Evolutionary conservation across 164 flowering plant species (phyloP).

Genomic region (Tetrastigma voinierianum): DNA sequence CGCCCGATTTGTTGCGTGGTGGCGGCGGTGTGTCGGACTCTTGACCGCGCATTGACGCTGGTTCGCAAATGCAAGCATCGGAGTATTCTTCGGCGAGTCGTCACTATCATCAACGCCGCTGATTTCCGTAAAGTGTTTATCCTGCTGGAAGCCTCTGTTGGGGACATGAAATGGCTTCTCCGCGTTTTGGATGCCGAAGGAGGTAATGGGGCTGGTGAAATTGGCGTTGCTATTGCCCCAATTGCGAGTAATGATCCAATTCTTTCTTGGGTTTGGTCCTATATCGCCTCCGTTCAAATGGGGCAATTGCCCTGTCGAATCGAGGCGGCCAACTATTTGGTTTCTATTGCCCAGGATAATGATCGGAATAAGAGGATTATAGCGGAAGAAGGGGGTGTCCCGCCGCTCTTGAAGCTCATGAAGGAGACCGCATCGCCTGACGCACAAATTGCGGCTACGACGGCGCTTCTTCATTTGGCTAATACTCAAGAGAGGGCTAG

Average conservation of each 20-base stretch:
- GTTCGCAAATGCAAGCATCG: constrained; percentile 35
- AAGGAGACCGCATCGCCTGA: constrained; percentile 27
- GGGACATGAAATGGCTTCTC: constrained; percentile 38
- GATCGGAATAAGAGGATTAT: constrained; percentile 36
- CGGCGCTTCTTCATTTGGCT: constrained; percentile 14
- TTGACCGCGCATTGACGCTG: constrained; percentile 30
- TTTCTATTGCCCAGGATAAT: constrained; percentile 29
- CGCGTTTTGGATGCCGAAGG: constrained; percentile 16
- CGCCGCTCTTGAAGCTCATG: constrained; percentile 29
- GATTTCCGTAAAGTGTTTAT: constrained; percentile 28
- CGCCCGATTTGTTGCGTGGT: constrained; percentile 30
- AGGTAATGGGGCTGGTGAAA: constrained; percentile 13
- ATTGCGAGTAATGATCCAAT: constrained; percentile 43
- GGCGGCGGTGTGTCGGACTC: constrained; percentile 21
- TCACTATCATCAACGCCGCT: constrained; percentile 27
- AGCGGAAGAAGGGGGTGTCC: constrained; percentile 34
- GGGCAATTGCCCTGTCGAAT: constrained; percentile 22
- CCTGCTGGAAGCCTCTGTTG: constrained; percentile 34
- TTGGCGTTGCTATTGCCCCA: constrained; percentile 28
- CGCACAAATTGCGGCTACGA: constrained; percentile 28
- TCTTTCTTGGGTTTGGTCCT: constrained; percentile 38
- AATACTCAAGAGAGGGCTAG: constrained; percentile 24
- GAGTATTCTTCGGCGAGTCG: constrained; percentile 28
- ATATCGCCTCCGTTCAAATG: constrained; percentile 23
- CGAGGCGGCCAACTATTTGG: constrained; percentile 30